phyloP scores from a whole-genome alignment of 2,329 filamentous ascomycete genomes.

The Colletotrichum truncatum region DNA sequence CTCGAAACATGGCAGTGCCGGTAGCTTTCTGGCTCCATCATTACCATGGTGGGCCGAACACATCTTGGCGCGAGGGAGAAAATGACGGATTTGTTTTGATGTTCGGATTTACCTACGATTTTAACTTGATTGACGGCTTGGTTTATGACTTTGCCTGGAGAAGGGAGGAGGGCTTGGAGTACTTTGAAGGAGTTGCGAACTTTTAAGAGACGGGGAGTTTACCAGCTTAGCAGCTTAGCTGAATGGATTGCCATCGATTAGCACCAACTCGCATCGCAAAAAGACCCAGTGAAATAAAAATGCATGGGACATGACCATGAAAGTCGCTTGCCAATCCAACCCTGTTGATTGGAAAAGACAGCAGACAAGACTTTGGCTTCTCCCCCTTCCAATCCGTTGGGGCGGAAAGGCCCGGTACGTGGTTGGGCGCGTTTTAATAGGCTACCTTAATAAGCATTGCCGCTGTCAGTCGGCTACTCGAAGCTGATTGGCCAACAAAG shows the following conservation, averaged over 20 bases:
- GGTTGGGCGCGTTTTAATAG: conserved; percentile 1
- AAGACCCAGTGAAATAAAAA: not conserved
- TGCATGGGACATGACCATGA: not conserved
- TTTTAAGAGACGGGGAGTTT: not conserved
- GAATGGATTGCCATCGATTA: conserved; percentile 11
- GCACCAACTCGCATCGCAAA: not conserved
- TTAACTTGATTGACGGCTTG: conserved; percentile 4
- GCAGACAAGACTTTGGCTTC: not conserved
- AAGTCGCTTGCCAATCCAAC: conserved; percentile 3
- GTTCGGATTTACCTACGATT: conserved; percentile 9
- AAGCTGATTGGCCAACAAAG: conserved; percentile 1
- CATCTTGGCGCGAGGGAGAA: not conserved
- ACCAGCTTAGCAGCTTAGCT: conserved; percentile 17
- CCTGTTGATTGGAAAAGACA: conserved; percentile 15
- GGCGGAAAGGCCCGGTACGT: conserved; percentile 22
- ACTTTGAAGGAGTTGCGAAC: conserved; percentile 14
- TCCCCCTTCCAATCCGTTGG: conserved; percentile 12
- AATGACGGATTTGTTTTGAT: conserved; percentile 20
- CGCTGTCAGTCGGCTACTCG: not conserved
- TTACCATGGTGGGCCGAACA: not conserved
- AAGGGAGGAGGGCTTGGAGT: conserved; percentile 22
- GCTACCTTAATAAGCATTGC: conserved; percentile 17
- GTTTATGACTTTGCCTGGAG: conserved; percentile 5
- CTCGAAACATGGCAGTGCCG: not conserved
- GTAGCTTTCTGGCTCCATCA: not conserved